Conservation (phyloP, 345 rosid genomes). For the Melaleuca alternifolia region DNA sequence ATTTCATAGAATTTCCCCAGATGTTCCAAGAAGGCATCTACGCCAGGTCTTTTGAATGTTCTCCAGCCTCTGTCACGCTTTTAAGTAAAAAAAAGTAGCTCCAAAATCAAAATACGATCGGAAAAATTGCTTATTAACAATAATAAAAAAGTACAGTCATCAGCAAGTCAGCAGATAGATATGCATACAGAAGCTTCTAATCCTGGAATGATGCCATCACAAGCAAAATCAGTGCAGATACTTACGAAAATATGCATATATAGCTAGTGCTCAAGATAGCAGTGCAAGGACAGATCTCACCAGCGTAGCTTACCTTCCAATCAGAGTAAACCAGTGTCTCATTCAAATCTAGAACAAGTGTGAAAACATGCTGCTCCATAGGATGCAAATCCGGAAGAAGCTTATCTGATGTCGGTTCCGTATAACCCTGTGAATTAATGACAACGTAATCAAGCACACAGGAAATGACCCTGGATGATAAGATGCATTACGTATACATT, state of each 20-base stretch:
- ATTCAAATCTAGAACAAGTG: slow-evolving; percentile 90
- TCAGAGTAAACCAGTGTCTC: slow-evolving; percentile 87
- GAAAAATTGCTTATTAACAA: background rate
- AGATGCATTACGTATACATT: slow-evolving; percentile 1
- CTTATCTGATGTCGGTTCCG: slow-evolving; percentile 93
- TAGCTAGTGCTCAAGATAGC: background rate
- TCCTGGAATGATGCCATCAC: background rate
- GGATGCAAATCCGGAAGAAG: slow-evolving; percentile 99
- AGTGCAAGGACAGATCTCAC: background rate
- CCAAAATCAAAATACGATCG: background rate
- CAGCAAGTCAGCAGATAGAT: background rate
- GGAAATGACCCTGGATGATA: background rate
- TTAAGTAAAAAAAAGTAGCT: background rate
- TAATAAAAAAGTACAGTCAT: background rate
- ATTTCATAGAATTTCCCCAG: slow-evolving; percentile 74
- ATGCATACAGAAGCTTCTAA: background rate
- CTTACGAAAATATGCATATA: background rate
- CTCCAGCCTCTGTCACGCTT: slow-evolving; percentile 99
- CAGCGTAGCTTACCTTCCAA: slow-evolving; percentile 63
- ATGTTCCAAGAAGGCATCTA: slow-evolving; percentile 91
- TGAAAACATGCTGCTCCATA: slow-evolving; percentile 68
- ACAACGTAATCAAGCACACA: background rate
- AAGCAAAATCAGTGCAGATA: background rate
- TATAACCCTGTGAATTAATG: slow-evolving; percentile 42
- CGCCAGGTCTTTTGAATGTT: slow-evolving; percentile 97